Conservation (phyloP, 305 asterid species). For the Andrographis paniculata region DNA sequence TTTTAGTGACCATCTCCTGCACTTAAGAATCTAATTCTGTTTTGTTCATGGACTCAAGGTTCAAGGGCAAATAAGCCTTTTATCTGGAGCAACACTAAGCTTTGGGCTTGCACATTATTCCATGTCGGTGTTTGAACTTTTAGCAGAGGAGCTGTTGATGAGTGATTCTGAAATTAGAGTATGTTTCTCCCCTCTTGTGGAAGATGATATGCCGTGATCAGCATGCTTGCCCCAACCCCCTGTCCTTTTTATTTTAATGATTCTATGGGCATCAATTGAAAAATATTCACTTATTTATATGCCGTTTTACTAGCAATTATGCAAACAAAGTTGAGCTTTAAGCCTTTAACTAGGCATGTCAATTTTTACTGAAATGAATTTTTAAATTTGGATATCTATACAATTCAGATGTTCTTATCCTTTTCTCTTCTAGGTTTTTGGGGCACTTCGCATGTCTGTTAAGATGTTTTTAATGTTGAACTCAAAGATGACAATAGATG, state of each 20-base stretch:
- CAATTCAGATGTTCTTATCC: conserved; percentile 14
- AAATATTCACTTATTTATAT: no score
- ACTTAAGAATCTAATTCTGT: conserved; percentile 19
- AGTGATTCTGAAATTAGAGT: conserved; percentile 89
- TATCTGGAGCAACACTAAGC: conserved; percentile 68
- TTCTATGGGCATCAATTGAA: no score
- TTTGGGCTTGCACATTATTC: conserved; percentile 92
- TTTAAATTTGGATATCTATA: background rate
- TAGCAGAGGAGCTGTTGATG: conserved; percentile 98
- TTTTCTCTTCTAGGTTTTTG: conserved; percentile 61
- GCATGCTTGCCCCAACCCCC: background rate
- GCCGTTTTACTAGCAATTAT: no score
- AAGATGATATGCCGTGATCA: conserved; percentile 9
- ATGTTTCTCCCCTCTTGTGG: conserved; percentile 4
- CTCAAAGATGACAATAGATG: conserved; percentile 85
- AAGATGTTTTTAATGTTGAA: conserved; percentile 99
- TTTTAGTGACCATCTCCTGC: conserved; percentile 7
- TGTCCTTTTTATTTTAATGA: no score
- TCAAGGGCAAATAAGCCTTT: conserved; percentile 94
- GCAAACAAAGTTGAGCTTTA: no score
- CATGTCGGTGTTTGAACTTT: conserved; percentile 90
- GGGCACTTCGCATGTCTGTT: conserved; percentile 99
- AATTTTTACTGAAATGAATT: no score
- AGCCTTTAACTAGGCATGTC: no score
- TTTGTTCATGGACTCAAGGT: conserved; percentile 46